A percentile compares a stretch with the other conserved stretches of the same genome.
phyloP scores from a whole-genome alignment of 495 filamentous ascomycete genomes.

The Letharia columbiana region DNA sequence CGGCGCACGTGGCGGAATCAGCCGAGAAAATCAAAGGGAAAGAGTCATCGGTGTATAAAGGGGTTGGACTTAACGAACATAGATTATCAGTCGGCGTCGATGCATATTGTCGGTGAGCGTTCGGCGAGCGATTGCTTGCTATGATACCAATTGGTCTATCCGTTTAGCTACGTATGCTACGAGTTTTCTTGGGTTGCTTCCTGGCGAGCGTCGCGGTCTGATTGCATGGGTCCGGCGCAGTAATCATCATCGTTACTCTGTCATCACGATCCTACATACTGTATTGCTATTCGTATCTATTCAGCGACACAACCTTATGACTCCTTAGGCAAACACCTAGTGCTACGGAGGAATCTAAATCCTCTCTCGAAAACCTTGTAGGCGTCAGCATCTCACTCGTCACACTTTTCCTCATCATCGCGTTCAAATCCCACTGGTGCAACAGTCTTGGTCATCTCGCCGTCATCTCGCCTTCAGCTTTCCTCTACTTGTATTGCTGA shows the following conservation, averaged over 20 bases:
- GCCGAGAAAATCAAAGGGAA: not conserved
- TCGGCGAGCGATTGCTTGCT: constrained; percentile 4
- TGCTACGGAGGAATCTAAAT: not conserved
- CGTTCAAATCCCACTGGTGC: not conserved
- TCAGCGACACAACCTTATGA: not conserved
- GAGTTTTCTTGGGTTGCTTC: not conserved
- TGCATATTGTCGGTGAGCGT: constrained; percentile 2
- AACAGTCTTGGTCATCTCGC: not conserved
- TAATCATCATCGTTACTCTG: not conserved
- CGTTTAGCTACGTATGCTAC: constrained; percentile 4
- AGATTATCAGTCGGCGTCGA: constrained; percentile 1
- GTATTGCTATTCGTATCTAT: not conserved
- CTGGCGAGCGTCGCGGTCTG: not conserved
- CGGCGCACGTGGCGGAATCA: not conserved
- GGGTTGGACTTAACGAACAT: constrained; percentile 5
- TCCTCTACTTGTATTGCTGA: not conserved
- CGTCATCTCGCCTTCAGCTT: too few relatives aligned
- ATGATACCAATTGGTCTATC: constrained; percentile 13
- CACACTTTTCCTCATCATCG: not conserved
- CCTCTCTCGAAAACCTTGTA: not conserved
- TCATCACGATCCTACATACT: constrained; percentile 4
- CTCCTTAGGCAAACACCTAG: not conserved
- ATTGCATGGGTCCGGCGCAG: constrained; percentile 13
- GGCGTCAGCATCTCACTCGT: not conserved
- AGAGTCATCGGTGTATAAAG: constrained; percentile 1